Conservation (phyloP, 2,329 filamentous ascomycete genomes). For the Cladosporium phlei region DNA sequence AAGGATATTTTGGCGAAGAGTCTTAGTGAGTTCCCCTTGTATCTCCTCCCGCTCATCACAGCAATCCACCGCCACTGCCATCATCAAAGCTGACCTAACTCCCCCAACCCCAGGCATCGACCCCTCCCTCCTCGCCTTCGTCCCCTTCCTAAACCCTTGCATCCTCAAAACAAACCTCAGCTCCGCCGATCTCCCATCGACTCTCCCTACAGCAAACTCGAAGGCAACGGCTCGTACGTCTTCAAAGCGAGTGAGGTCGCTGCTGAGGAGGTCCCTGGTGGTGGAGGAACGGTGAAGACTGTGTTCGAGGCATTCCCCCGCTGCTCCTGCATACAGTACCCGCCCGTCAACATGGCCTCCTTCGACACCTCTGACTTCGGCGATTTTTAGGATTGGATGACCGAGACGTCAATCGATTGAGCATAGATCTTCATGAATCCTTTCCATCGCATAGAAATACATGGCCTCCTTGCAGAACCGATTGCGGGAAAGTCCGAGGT, state of each 20-base stretch:
- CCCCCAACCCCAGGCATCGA: slow-evolving; percentile 40
- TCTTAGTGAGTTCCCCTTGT: slow-evolving; percentile 45
- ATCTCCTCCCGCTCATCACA: no score
- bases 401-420: no score
- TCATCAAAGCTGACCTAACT: not conserved
- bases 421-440: no score
- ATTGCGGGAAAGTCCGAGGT: no score
- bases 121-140: slow-evolving; percentile 53
- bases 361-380: no score
- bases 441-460: no score
- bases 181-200: slow-evolving; percentile 45
- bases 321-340: no score
- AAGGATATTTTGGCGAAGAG: slow-evolving; percentile 62
- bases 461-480: no score
- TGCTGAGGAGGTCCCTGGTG: slow-evolving; percentile 41
- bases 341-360: no score
- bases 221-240: slow-evolving; percentile 58
- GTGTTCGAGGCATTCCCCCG: no score
- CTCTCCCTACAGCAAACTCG: slow-evolving; percentile 46
- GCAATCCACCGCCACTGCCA: no score
- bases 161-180: slow-evolving; percentile 56
- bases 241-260: slow-evolving; percentile 52
- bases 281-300: slow-evolving; percentile 59
- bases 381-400: no score
- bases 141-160: slow-evolving; percentile 57